Conservation (phyloP, 1,139 yeast species). For the Blastobotrys ciferrii region DNA sequence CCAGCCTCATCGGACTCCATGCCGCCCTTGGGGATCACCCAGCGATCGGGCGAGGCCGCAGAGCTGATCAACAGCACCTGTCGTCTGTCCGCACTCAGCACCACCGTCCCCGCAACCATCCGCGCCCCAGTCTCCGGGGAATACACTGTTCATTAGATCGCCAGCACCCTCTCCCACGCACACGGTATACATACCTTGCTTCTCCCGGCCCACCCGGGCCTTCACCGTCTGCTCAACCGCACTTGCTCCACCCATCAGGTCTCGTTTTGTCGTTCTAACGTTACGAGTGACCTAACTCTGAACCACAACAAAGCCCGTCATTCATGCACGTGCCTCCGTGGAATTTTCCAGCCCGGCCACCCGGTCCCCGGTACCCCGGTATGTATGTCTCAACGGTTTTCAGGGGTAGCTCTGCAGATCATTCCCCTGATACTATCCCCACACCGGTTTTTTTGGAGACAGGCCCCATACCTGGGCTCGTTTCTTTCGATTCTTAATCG, state of each 20-base stretch:
- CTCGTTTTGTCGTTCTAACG: no score
- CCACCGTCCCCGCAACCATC: constrained; percentile 87
- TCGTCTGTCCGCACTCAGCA: constrained; percentile 54
- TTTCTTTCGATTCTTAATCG: no score
- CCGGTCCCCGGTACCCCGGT: no score
- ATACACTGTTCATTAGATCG: constrained; percentile 36
- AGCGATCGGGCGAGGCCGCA: constrained; percentile 58
- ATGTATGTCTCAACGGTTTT: no score
- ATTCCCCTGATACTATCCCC: no score
- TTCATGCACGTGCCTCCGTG: no score
- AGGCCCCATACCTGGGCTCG: no score
- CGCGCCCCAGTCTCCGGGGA: constrained; percentile 65
- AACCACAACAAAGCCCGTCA: no score
- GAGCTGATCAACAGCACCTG: constrained; percentile 79
- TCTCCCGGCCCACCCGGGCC: constrained; percentile 46
- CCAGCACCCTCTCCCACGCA: neutral
- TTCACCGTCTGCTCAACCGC: constrained; percentile 25
- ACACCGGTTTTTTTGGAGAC: no score
- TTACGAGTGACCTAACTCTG: no score
- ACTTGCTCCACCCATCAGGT: neutral
- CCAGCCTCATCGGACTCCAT: constrained; percentile 77
- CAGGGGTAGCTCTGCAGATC: no score
- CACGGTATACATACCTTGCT: constrained; percentile 37
- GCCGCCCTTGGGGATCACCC: constrained; percentile 97
- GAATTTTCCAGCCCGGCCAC: no score